Base-by-base conservation (phyloP, 1,284 basidiomycete genomes). In the Uromyces viciae-fabae region DNA sequence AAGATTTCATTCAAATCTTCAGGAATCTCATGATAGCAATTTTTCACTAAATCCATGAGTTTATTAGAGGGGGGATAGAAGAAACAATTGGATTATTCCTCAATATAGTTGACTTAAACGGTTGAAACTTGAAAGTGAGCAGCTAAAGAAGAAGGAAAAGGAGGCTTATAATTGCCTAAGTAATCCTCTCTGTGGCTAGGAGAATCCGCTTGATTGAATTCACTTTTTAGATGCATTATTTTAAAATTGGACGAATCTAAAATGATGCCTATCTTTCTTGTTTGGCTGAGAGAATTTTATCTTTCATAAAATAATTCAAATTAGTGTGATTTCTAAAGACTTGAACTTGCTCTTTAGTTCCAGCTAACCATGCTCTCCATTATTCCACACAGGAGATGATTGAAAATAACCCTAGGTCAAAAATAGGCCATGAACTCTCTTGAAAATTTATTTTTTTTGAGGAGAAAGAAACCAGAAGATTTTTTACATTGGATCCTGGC, bases 281-380 rank as follows among this genome's bases (percentile, higher is more conserved):
- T 9, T 25, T 31, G 25, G 19, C 49, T 15, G 75, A 28, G 31
- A 22, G 25, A 19, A 52, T 66, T 19, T 28, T 77, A 17, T 11
- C 42, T 31, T 31, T 15, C 42, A 33, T 33, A 54, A 74, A 74
- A 56, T 74, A 54, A 4, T 54, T 14, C 7, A 74, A 36, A 46
- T 74, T 75, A 9, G 52, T 25, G 42, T 75, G 52, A 36, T 75
- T 56, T 7, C 54, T 60, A 40, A 33, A 60, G 28, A 75, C 56
- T n/a, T 4, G 4, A 4, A 75, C 52, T 42, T 28, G 73, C 2
- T 58, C 31, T 17, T 56, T 11, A 14, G 73, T 58, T 2, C 54
- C 54, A 31, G 42, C 42, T 25, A 58, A 38, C 49, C 36, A 76
- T 15, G 42, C 33, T 4, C 36, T 3, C 56, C 58, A 76, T 28